phyloP scores from a whole-genome alignment of 108 stramenopile species.

The Cyclotella sp. region DNA sequence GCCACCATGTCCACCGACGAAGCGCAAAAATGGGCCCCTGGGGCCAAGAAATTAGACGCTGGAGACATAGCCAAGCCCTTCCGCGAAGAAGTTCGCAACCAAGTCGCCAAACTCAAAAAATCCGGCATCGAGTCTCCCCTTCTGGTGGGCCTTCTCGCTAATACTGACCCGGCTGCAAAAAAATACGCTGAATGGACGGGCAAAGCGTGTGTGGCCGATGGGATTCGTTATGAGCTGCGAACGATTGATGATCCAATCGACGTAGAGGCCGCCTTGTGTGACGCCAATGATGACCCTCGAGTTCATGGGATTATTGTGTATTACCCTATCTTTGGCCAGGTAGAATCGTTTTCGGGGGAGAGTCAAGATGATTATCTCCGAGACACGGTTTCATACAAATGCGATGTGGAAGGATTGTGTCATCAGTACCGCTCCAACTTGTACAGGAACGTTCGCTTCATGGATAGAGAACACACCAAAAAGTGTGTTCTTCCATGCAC shows the following conservation, averaged over 20 bases:
- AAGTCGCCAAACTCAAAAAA: slow-evolving; percentile 72
- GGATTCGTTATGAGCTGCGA: slow-evolving; percentile 95
- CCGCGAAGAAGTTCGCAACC: slow-evolving; percentile 87
- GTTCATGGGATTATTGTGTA: slow-evolving; percentile 98
- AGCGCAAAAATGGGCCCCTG: slow-evolving; percentile 21
- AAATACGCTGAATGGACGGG: slow-evolving; percentile 98
- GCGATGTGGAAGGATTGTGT: slow-evolving; percentile 97
- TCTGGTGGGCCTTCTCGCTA: slow-evolving; percentile 93
- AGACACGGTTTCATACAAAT: slow-evolving; percentile 88
- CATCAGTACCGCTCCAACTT: slow-evolving; percentile 92
- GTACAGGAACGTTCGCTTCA: slow-evolving; percentile 91
- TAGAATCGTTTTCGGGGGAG: slow-evolving; percentile 92
- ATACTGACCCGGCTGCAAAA: slow-evolving; percentile 90
- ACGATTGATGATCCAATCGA: slow-evolving; percentile 80
- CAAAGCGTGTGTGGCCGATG: slow-evolving; percentile 88
- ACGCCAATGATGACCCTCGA: slow-evolving; percentile 92
- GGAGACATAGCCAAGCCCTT: slow-evolving; percentile 82
- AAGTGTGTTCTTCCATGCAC: slow-evolving; percentile 97
- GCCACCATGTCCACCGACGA: neutral
- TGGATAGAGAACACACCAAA: slow-evolving; percentile 77
- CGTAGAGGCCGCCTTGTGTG: slow-evolving; percentile 86
- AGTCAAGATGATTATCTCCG: slow-evolving; percentile 97
- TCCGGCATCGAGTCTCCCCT: slow-evolving; percentile 86
- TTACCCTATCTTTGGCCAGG: slow-evolving; percentile 97
- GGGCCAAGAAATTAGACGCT: slow-evolving; percentile 82